Evolutionary conservation across 2,329 filamentous ascomycete genomes (phyloP), one percentile per base, ranked within the genome.

Genomic region (Talaromyces atroroseus): DNA sequence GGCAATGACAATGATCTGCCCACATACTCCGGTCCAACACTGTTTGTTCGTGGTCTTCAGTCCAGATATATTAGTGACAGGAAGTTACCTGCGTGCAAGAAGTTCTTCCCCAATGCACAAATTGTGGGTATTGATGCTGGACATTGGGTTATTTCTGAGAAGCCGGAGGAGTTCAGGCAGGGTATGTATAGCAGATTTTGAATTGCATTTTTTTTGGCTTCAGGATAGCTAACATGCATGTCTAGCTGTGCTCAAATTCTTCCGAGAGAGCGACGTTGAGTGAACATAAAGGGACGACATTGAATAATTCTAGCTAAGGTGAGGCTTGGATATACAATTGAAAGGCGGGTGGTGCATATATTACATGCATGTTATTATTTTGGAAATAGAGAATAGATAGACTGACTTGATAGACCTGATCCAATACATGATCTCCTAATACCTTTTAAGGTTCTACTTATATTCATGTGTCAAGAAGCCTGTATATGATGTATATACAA

Each of bases 21-120:
- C 34, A 80, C 85, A 24, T 97, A 89, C 67, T 44, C 46, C 63
- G 91, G 90, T 60, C 89, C 86, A 0, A 86, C 90, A 14, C 77
- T 97, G 21, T 90, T 97, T 63, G 80, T 97, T 6, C 63, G 74
- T 12, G 74, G 74, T 5, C 74, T 72, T 1, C 71, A 64, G 52
- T 75, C 72, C 38, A 64, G 59, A 26, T 76, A 76, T 61, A 71
- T 76, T 8, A 65, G 66, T 14, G 71, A 75, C 48, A 68, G 73
- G n/a, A 66, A 66, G 1, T 54, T 76, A 49, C 72, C 74, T 0
- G 65, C 67, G 0, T 73, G 75, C 45, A 75, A 71, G 53, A 65
- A 62, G 34, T 76, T 76, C 59, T 76, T 76, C 54, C 74, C 74
- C 1, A 66, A 67, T 32, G 71, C 74, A 8, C 61, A 72, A 54